Conservation (phyloP, 2,329 filamentous ascomycete genomes). For the Chaetomium strumarium region DNA sequence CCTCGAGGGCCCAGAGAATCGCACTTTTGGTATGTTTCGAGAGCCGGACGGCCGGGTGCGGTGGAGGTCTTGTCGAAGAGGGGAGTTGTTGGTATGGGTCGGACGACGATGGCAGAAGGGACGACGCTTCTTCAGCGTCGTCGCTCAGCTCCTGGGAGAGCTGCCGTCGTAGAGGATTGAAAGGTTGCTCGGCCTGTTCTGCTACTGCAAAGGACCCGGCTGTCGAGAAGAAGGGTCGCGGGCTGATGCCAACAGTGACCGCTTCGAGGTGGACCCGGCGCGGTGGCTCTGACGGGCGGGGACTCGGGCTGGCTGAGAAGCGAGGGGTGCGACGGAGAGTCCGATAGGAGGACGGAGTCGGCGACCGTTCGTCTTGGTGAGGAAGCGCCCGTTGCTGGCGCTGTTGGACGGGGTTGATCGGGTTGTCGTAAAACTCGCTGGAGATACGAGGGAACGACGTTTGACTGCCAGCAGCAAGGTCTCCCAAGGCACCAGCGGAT, state of each 20-base stretch:
- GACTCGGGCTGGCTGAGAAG: conserved; percentile 42
- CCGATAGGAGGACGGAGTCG: conserved; percentile 43
- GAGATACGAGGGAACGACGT: conserved; percentile 44
- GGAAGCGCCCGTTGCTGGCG: conserved; percentile 37
- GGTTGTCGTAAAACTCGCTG: conserved; percentile 47
- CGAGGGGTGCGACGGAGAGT: conserved; percentile 48
- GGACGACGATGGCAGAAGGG: conserved; percentile 30
- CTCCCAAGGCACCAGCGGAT: conserved; percentile 31
- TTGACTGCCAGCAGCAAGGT: conserved; percentile 43
- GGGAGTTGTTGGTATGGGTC: conserved; percentile 27
- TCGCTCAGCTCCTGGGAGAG: conserved; percentile 47
- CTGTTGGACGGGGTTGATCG: conserved; percentile 32
- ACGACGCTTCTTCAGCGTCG: conserved; percentile 35
- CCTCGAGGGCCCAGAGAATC: conserved; percentile 87
- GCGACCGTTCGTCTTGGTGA: conserved; percentile 33
- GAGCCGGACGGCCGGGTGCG: conserved; percentile 54
- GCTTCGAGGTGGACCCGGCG: conserved; percentile 41
- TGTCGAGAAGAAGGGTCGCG: conserved; percentile 34
- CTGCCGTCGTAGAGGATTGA: conserved; percentile 29
- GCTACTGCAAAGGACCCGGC: conserved; percentile 23
- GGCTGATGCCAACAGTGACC: conserved; percentile 44
- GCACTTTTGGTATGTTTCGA: conserved; percentile 82
- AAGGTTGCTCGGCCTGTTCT: conserved; percentile 17
- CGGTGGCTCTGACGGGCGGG: conserved; percentile 29
- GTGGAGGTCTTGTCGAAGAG: conserved; percentile 32